Evolutionary conservation across 1,139 yeast genomes (phyloP), one percentile per base, ranked within the genome.

Genomic region (Yarrowia galli): DNA sequence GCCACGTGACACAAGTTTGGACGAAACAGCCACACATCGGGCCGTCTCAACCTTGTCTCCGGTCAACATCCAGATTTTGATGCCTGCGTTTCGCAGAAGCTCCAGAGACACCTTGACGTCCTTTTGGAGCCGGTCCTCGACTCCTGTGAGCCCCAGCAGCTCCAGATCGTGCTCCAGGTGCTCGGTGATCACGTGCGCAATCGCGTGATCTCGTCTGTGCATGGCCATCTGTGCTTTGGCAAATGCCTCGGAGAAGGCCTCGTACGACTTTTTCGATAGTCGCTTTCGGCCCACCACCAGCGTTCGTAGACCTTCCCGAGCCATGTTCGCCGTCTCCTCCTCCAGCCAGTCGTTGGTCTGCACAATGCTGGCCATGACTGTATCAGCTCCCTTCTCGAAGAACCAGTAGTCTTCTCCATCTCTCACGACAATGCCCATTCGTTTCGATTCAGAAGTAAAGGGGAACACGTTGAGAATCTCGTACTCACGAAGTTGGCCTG

Each of bases 1-100:
- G 7, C 99, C 98, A 71, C 98, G 85, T 3, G 97, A 85, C 58
- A 96, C 95, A 68, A 96, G 85, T 75, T 93, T 88, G 28, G 98
- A 96, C 76, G 97, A 91, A 20, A 96, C 91, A 28, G 98, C 92
- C 45, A 96, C 98, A 83, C 99, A 95, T 71, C 92, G 86, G 0
- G 99, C 99, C 0, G 99, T 96, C 79, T 96, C 99, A 10, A 95
- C 98, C 77, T 96, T 96, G 77, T 96, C 99, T 71, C 99, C 99
- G 0, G 99, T 96, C 66, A 96, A 82, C 99, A 96, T 96, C 99
- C 99, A 96, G 67, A 96, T 95, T 75, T 92, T 92, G 69, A 96
- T 87, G 1, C 99, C 99, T 0, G 99, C 99, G 79, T 96, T 95
- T 73, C 99, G 84, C 71, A 96, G 82, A 46, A 95, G 82, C 79